Evolutionary conservation across 305 asterid species (phyloP), one percentile per base, ranked within the genome.

Genomic region (Euphrasia arctica): DNA sequence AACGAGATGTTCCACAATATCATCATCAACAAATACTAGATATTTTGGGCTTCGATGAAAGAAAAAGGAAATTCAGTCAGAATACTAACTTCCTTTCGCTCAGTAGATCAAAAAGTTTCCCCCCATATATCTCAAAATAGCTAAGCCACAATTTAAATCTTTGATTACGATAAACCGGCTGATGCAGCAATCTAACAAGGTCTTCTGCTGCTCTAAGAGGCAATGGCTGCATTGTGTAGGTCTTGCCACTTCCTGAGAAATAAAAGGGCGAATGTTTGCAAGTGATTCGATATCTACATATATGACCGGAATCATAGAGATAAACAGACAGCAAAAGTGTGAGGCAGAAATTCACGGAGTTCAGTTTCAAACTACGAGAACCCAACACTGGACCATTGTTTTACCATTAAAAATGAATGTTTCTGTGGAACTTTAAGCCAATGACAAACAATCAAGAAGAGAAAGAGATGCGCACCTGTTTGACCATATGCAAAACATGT

Each of bases 401-500:
- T 58, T 36, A 66, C 22, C 15, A 54, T 57, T 34, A 67, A 54
- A 55, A 43, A 39, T 55, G 2, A 55, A 54, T 22, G 41, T 4
- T 6, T 65, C 66, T 41, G 49, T 64, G 59, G 60, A 63, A 42
- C 15, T 11, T 57, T 52, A 63, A 73, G 64, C 36, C 58, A 63
- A 64, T 47, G 50, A 14, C 36, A 31, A 49, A 54, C 52, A 64
- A 64, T 49, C 58, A 70, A 47, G 56, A 56, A 65, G 25, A 64
- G 67, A 61, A 57, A 68, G 62, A 63, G 74, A 66, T 58, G 43
- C 79, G 66, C 59, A 94, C 99, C 97, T 82, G 99, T 94, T 77
- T 94, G 99, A 63, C 99, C 99, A 79, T 94, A 94, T 56, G 99
- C 99, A 77, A 94, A 94, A 68, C 96, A 94, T 43, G 98, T 94